Evolutionary conservation across 306 rosid species (phyloP), one percentile per base, ranked within the genome.

Genomic region (Casuarina glauca): DNA sequence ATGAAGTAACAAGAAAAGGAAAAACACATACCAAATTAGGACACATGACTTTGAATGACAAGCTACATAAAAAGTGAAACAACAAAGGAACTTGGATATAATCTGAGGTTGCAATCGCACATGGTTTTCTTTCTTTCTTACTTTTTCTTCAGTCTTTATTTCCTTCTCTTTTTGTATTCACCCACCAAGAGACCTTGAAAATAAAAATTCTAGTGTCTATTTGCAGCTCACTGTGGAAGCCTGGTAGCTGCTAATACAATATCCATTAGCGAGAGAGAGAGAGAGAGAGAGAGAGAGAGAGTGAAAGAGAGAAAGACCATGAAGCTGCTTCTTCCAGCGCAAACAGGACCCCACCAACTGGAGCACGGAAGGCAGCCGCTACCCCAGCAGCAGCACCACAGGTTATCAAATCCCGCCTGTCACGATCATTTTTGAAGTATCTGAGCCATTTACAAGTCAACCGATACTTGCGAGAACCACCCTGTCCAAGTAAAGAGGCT

Each of bases 361-460:
- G 96, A 53, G 96, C 97, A 73, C 96, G 91, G 75, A 92, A 89
- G 42, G 97, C 97, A 74, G 92, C 96, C 16, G 97, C 97, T 48
- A 92, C 96, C 3, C 97, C 97, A 50, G 96, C 97, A 84, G 90
- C 97, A 53, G 97, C 97, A 69, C 96, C 97, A 69, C 93, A 90
- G 26, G 97, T 90, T 68, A 92, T 84, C 84, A 92, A 78, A 83
- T 92, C 97, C 76, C 97, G 84, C 19, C 96, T 79, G 46, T 92
- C 97, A 46, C 96, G 60, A 69, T 92, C 96, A 71, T 92, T 90
- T 80, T 92, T 90, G 84, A 88, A 92, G 87, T 77, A 82, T 80
- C 89, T 87, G 45, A 92, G 93, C 88, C 93, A 89, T 79, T 78
- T 87, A 90, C 97, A 92, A 9, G 97, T 89, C 72, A 90, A 69